A percentile compares a stretch with the other conserved stretches of the same genome.
Evolutionary conservation across 1,284 basidiomycete species (phyloP).

Genomic region (Cryptococcus sp.): DNA sequence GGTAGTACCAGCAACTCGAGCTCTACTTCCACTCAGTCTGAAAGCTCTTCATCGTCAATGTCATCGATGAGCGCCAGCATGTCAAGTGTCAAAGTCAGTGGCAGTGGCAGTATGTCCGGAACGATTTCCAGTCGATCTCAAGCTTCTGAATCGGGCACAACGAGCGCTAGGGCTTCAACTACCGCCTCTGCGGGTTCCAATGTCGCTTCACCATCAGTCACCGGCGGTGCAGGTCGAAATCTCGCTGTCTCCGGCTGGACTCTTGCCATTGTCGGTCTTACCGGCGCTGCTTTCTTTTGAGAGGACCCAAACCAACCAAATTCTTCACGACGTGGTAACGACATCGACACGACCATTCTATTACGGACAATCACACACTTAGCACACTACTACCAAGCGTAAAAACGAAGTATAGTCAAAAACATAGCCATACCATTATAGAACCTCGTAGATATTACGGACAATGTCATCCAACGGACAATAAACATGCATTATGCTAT

Average conservation of each 20-base stretch:
- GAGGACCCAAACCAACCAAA: no score
- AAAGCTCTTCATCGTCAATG: no score
- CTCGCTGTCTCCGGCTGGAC: not conserved
- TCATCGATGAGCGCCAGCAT: not conserved
- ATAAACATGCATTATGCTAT: no score
- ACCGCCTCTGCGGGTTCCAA: not conserved
- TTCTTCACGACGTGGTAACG: no score
- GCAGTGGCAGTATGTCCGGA: not conserved
- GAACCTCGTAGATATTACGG: no score
- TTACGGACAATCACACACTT: not conserved
- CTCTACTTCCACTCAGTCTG: conserved; percentile 11
- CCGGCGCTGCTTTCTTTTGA: not conserved
- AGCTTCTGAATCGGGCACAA: not conserved
- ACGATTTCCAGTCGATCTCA: not conserved
- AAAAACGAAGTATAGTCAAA: not conserved
- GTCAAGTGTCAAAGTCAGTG: not conserved
- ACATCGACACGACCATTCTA: not conserved
- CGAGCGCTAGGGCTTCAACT: conserved; percentile 1
- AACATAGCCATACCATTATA: no score
- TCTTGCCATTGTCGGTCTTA: not conserved
- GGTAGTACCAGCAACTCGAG: conserved; percentile 4
- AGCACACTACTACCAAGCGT: no score
- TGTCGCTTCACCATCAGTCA: not conserved
- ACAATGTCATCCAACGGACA: no score
- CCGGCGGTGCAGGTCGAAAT: not conserved